phyloP scores from a whole-genome alignment of 345 rosid genomes.

The Angophora floribunda region DNA sequence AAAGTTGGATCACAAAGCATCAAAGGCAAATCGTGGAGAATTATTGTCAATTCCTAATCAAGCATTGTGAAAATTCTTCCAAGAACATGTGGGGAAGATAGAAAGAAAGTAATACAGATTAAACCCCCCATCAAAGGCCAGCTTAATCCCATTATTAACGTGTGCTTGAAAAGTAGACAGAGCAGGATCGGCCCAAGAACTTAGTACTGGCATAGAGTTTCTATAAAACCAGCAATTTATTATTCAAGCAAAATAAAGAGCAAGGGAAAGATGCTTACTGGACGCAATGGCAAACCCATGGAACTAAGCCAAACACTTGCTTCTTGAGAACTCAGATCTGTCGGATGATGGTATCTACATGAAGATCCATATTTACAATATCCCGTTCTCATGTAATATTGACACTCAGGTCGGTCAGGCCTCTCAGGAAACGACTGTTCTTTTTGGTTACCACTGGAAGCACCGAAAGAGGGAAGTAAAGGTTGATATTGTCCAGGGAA shows the following conservation, averaged over 20 bases:
- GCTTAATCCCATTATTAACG: not conserved
- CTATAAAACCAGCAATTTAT: not conserved
- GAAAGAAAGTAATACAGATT: not conserved
- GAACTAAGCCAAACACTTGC: conserved; percentile 46
- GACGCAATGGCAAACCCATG: conserved; percentile 80
- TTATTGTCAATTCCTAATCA: not conserved
- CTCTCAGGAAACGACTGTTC: conserved; percentile 73
- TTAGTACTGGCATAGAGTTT: not conserved
- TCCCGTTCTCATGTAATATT: conserved; percentile 74
- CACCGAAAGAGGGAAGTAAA: conserved; percentile 29
- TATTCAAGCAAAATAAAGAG: not conserved
- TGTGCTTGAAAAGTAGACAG: not conserved
- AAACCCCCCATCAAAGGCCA: not conserved
- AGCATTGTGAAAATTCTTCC: not conserved
- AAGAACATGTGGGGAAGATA: not conserved
- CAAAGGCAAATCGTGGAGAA: not conserved
- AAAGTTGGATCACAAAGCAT: not conserved
- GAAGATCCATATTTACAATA: conserved; percentile 84
- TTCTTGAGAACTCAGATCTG: conserved; percentile 37
- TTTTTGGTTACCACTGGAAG: conserved; percentile 48
- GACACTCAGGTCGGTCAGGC: conserved; percentile 94
- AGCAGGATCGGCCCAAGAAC: not conserved
- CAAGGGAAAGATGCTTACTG: conserved; percentile 38
- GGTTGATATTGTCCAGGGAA: conserved; percentile 53
- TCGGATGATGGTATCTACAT: conserved; percentile 93